These are phyloP conservation scores for Solanum chacoense DNA, from an alignment of 305 asterid genomes.

Conservation along the genomic window DNA sequence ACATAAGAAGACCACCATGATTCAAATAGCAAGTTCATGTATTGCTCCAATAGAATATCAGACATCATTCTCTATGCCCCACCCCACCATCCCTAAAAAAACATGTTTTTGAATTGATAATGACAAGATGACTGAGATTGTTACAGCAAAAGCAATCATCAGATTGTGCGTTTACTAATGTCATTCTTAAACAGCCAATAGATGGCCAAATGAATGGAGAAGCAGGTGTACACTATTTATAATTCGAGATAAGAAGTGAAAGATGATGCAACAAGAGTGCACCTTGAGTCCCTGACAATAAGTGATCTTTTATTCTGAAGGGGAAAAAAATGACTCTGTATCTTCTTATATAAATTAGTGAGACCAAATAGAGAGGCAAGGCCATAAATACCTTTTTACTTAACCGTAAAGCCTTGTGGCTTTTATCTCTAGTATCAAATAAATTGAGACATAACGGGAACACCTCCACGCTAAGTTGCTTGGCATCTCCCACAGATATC, in stretches of 20 bases:
- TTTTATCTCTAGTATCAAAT: slow-evolving; percentile 58
- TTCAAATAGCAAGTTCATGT: not conserved
- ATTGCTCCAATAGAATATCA: not conserved
- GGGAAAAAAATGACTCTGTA: not conserved
- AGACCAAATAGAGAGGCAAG: not conserved
- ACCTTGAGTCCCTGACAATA: not conserved
- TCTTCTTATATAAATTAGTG: not conserved
- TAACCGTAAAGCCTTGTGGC: slow-evolving; percentile 22
- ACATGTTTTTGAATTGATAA: not conserved
- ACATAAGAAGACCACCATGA: not conserved
- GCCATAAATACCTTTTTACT: not conserved
- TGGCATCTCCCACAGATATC: slow-evolving; percentile 71
- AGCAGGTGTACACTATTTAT: not conserved
- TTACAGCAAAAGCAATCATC: not conserved
- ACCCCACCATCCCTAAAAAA: not conserved
- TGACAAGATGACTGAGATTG: not conserved
- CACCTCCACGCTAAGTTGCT: slow-evolving; percentile 69
- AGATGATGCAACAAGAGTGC: not conserved
- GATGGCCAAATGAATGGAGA: not conserved
- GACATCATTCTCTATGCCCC: not conserved
- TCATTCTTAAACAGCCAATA: not conserved
- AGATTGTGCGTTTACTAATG: not conserved
- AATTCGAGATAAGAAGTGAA: not conserved
- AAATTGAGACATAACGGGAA: slow-evolving; percentile 67
- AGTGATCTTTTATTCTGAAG: not conserved